These are phyloP conservation scores for Verbascum thapsus DNA, from an alignment of 257 asterid species.

Conservation along the genomic window DNA sequence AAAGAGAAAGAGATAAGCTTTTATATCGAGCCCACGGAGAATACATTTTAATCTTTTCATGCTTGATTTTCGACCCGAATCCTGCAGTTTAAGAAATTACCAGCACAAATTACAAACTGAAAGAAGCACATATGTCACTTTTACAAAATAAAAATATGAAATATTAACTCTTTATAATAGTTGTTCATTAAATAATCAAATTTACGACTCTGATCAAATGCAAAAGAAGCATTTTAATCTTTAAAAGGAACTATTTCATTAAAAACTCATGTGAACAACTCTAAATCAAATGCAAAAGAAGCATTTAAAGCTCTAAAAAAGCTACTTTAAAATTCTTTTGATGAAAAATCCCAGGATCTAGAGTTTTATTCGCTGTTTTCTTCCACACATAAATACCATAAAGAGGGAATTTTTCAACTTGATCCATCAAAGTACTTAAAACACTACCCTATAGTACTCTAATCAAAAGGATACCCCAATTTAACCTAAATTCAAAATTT, in stretches of 20 bases:
- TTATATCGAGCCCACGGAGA: constrained; percentile 67
- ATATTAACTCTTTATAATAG: no score
- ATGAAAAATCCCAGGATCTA: constrained; percentile 33
- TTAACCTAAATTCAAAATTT: constrained; percentile 10
- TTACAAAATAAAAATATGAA: no score
- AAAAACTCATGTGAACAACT: constrained; percentile 22
- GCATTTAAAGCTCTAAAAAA: not conserved
- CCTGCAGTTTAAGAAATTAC: constrained; percentile 45
- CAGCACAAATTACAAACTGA: constrained; percentile 14
- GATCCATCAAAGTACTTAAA: constrained; percentile 9
- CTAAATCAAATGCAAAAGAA: constrained; percentile 15
- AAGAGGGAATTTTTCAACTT: constrained; percentile 13
- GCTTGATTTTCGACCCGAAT: constrained; percentile 47
- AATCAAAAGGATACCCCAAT: constrained; percentile 10
- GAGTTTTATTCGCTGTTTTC: constrained; percentile 14
- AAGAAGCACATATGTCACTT: no score
- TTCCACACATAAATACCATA: constrained; percentile 10
- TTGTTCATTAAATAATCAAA: no score
- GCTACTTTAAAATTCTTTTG: not conserved
- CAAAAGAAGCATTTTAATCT: no score
- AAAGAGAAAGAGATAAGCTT: constrained; percentile 51
- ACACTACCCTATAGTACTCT: not conserved
- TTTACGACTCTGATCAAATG: constrained; percentile 1
- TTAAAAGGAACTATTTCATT: constrained; percentile 14
- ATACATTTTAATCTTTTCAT: constrained; percentile 64